These are phyloP conservation scores for Pythium scleroteichum DNA, from an alignment of 352 stramenopile genomes.

Conservation along the genomic window DNA sequence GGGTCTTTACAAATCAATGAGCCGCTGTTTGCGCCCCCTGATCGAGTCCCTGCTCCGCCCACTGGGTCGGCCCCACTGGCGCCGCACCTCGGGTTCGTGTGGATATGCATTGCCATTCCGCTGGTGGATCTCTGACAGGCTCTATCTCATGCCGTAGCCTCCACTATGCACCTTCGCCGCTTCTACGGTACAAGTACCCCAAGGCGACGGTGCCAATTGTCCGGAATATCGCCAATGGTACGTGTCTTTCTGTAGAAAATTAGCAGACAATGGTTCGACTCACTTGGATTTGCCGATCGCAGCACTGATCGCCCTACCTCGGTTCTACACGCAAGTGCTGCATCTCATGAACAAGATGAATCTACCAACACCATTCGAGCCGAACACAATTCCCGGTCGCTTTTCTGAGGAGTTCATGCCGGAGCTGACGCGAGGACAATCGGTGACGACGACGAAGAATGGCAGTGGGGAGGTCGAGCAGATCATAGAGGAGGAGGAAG, in stretches of 20 bases:
- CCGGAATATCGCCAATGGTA: conserved; percentile 88
- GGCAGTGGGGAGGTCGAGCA: background rate
- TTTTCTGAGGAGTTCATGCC: conserved; percentile 41
- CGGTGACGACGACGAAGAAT: background rate
- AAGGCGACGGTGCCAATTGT: conserved; percentile 74
- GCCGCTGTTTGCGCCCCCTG: background rate
- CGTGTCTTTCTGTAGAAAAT: no score
- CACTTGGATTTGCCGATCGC: background rate
- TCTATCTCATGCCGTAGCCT: conserved; percentile 38
- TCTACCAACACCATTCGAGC: conserved; percentile 76
- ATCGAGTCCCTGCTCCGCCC: background rate
- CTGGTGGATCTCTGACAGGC: background rate
- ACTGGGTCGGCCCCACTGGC: conserved; percentile 49
- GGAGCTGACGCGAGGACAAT: background rate
- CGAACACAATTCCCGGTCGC: conserved; percentile 58
- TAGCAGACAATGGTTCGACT: no score
- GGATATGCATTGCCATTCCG: no score
- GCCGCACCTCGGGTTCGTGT: conserved; percentile 68
- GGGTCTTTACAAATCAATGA: no score
- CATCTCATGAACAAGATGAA: conserved; percentile 95
- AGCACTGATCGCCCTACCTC: conserved; percentile 85
- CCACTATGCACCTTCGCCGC: conserved; percentile 79
- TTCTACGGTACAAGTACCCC: conserved; percentile 89
- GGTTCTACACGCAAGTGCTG: conserved; percentile 90
- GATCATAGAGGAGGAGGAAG: conserved; percentile 1